phyloP scores from a whole-genome alignment of 2,329 filamentous ascomycete species.

The Fusarium sp. region DNA sequence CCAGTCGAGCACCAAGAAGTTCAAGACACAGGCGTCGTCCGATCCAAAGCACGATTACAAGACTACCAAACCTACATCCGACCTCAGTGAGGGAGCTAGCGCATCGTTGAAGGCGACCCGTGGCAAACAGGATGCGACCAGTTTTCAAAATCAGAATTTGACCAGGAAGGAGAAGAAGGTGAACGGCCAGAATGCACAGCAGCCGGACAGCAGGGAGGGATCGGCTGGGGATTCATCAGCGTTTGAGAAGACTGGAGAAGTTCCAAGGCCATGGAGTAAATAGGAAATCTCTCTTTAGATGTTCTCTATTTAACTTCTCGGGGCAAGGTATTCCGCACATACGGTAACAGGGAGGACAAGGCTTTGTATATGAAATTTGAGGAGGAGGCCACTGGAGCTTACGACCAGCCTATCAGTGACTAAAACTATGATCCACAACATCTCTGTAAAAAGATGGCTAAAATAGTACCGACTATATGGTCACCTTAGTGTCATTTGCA shows the following conservation, averaged over 20 bases:
- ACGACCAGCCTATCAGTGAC: too few species aligned
- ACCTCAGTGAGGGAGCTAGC: constrained; percentile 29
- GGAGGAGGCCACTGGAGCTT: too few species aligned
- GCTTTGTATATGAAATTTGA: too few species aligned
- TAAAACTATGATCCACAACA: too few species aligned
- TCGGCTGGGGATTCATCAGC: background rate
- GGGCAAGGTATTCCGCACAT: too few species aligned
- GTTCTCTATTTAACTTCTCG: too few species aligned
- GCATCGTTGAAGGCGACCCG: constrained; percentile 28
- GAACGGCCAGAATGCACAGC: constrained; percentile 30
- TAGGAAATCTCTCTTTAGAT: too few species aligned
- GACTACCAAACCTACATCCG: background rate
- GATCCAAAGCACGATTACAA: constrained; percentile 19
- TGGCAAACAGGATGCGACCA: constrained; percentile 15
- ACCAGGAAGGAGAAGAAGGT: constrained; percentile 15
- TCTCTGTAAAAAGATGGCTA: too few species aligned
- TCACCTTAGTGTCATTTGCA: too few species aligned
- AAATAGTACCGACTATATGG: too few species aligned
- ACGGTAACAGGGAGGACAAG: too few species aligned
- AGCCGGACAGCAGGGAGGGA: constrained; percentile 23
- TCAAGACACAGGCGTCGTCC: constrained; percentile 13
- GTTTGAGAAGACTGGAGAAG: constrained; percentile 28
- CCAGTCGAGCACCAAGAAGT: constrained; percentile 3
- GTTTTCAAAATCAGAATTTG: constrained; percentile 24
- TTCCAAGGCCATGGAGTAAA: background rate